phyloP scores from a whole-genome alignment of 2,329 filamentous ascomycete species.

The Cladosporium sphaerospermum region DNA sequence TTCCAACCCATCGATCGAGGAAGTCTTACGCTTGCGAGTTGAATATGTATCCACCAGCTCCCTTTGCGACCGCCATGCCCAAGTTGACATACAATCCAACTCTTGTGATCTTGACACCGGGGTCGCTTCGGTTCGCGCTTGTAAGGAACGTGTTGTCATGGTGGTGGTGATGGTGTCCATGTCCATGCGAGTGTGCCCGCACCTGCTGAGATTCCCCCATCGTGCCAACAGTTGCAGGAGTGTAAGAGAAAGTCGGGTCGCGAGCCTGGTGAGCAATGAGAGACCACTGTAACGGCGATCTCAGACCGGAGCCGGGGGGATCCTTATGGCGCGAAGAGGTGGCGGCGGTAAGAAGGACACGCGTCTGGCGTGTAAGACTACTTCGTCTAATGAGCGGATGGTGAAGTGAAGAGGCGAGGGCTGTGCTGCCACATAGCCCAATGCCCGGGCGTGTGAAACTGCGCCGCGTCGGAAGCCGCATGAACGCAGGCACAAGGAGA shows the following conservation, averaged over 20 bases:
- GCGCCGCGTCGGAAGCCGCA: slow-evolving; percentile 11
- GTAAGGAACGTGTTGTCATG: slow-evolving; percentile 81
- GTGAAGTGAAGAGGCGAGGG: background rate
- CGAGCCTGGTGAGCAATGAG: slow-evolving; percentile 27
- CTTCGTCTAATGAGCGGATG: background rate
- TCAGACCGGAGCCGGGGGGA: background rate
- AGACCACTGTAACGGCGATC: slow-evolving; percentile 29
- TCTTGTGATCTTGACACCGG: slow-evolving; percentile 86
- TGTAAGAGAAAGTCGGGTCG: slow-evolving; percentile 1
- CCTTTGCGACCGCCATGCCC: slow-evolving; percentile 90
- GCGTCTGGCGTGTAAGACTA: slow-evolving; percentile 1
- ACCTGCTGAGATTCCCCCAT: slow-evolving; percentile 18
- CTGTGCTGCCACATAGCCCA: slow-evolving; percentile 6
- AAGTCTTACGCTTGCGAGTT: slow-evolving; percentile 66
- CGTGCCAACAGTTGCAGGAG: background rate
- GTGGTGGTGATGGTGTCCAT: slow-evolving; percentile 66
- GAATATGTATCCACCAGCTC: slow-evolving; percentile 85
- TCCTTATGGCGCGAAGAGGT: background rate
- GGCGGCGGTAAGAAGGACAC: slow-evolving; percentile 10
- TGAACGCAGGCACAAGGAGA: background rate
- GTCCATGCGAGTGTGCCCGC: slow-evolving; percentile 36
- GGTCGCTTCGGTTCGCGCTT: slow-evolving; percentile 80
- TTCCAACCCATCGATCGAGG: background rate
- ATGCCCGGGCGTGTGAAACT: slow-evolving; percentile 7
- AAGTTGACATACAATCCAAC: slow-evolving; percentile 86